Percentiles rank a stretch among this genome's conserved stretches.
Evolutionary conservation across 495 filamentous ascomycete species (phyloP).

Genomic region (Bacidia gigantensis): DNA sequence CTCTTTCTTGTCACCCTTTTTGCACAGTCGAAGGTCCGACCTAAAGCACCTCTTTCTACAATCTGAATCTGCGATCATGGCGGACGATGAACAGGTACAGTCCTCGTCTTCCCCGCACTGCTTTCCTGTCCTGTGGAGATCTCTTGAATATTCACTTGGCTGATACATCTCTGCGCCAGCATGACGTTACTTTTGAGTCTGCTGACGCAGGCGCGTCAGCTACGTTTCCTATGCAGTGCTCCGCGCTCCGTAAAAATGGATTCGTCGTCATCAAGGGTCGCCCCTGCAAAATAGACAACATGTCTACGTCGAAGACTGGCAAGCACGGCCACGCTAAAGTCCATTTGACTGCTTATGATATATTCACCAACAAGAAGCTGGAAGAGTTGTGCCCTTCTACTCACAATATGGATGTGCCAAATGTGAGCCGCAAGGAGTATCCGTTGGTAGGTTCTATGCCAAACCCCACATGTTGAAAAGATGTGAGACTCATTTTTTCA

Average conservation of each 20-base stretch:
- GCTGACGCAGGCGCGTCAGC: conserved; percentile 86
- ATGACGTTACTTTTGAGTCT: conserved; percentile 82
- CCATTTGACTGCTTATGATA: conserved; percentile 90
- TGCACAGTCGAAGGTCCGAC: too few species aligned
- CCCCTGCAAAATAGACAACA: conserved; percentile 99
- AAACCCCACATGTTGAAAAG: background rate
- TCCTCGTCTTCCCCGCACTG: background rate
- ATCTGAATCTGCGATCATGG: background rate
- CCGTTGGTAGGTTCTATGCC: conserved; percentile 62
- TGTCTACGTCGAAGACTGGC: conserved; percentile 99
- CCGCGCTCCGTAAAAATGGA: conserved; percentile 97
- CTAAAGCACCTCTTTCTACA: too few species aligned
- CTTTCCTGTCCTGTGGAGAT: background rate
- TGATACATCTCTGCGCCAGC: conserved; percentile 31
- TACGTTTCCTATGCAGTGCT: conserved; percentile 98
- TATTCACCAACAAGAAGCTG: conserved; percentile 99
- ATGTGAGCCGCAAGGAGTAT: conserved; percentile 80
- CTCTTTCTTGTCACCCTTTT: too few species aligned
- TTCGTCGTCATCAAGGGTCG: conserved; percentile 95
- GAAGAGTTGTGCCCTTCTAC: conserved; percentile 99
- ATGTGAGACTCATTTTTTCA: background rate
- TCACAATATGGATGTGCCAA: conserved; percentile 99
- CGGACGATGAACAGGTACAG: background rate
- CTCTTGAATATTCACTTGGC: background rate
- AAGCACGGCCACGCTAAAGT: conserved; percentile 99